phyloP scores from a whole-genome alignment of 2,329 filamentous ascomycete species.

The Geoglossum cookeanum region DNA sequence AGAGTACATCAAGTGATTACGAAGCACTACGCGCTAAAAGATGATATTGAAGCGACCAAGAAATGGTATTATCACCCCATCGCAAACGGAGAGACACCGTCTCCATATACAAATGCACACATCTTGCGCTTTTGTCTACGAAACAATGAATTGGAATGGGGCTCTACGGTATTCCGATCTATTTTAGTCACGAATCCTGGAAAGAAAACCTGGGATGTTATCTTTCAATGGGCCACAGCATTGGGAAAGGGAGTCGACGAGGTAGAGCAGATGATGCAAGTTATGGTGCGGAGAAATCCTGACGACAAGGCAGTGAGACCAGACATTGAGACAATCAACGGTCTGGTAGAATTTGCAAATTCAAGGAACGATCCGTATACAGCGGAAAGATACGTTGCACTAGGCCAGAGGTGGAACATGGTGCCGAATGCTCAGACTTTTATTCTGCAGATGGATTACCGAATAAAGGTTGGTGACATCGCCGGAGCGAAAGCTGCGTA shows the following conservation, averaged over 20 bases:
- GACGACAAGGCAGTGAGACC: conserved; percentile 31
- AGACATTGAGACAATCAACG: conserved; percentile 56
- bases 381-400: conserved; percentile 51
- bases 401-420: conserved; percentile 47
- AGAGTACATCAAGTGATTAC: conserved; percentile 33
- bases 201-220: conserved; percentile 48
- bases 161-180: conserved; percentile 36
- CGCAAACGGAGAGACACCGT: conserved; percentile 21
- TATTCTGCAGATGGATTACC: conserved; percentile 57
- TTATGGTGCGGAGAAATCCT: conserved; percentile 36
- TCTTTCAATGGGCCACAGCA: conserved; percentile 58
- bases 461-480: conserved; percentile 53
- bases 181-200: conserved; percentile 24
- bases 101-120: conserved; percentile 29
- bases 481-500: conserved; percentile 49
- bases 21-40: conserved; percentile 38
- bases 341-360: conserved; percentile 52
- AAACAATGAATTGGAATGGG: conserved; percentile 42
- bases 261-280: conserved; percentile 50
- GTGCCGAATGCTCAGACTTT: conserved; percentile 49
- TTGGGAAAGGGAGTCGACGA: conserved; percentile 54
- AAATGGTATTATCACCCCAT: conserved; percentile 45
- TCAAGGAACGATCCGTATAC: conserved; percentile 49
- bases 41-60: conserved; percentile 42
- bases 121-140: conserved; percentile 42